These are phyloP conservation scores for Alternaria gaisen DNA, from an alignment of 2,329 filamentous ascomycete species.

Conservation along the genomic window DNA sequence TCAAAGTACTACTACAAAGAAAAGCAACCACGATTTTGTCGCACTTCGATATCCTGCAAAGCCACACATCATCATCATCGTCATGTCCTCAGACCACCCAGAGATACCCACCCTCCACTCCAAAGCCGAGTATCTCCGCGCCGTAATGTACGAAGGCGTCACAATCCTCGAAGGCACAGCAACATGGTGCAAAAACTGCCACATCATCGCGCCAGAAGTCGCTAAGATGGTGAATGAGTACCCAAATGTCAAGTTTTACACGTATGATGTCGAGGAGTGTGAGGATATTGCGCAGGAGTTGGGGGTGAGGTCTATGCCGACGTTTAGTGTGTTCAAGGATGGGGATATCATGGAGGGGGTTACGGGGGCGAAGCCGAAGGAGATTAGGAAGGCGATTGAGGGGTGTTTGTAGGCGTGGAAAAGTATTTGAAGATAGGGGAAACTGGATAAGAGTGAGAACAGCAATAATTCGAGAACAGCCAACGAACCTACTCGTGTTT, in stretches of 20 bases:
- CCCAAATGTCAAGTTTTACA: slow-evolving; percentile 37
- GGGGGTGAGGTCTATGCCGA: slow-evolving; percentile 39
- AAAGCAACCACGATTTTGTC: not conserved
- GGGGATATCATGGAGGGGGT: slow-evolving; percentile 39
- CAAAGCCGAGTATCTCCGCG: slow-evolving; percentile 41
- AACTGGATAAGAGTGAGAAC: not conserved
- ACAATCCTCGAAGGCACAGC: slow-evolving; percentile 45
- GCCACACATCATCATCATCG: not conserved
- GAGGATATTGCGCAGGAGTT: slow-evolving; percentile 44
- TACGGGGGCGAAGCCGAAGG: slow-evolving; percentile 31
- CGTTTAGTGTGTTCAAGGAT: slow-evolving; percentile 42
- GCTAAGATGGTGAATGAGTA: slow-evolving; percentile 37
- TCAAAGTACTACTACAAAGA: not conserved
- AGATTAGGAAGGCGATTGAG: slow-evolving; percentile 37
- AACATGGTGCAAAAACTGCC: slow-evolving; percentile 42
- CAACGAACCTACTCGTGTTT: not conserved
- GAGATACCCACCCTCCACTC: slow-evolving; percentile 34
- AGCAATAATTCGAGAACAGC: not conserved
- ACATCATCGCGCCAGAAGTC: slow-evolving; percentile 39
- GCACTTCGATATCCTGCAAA: not conserved
- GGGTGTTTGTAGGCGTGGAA: slow-evolving; percentile 23
- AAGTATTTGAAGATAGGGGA: not conserved
- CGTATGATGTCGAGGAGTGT: slow-evolving; percentile 43
- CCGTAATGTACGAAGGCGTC: slow-evolving; percentile 42
- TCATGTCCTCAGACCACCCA: slow-evolving; percentile 2